Base-by-base conservation (phyloP, 2,329 filamentous ascomycete genomes). In the Dothideomycetes sp. region DNA sequence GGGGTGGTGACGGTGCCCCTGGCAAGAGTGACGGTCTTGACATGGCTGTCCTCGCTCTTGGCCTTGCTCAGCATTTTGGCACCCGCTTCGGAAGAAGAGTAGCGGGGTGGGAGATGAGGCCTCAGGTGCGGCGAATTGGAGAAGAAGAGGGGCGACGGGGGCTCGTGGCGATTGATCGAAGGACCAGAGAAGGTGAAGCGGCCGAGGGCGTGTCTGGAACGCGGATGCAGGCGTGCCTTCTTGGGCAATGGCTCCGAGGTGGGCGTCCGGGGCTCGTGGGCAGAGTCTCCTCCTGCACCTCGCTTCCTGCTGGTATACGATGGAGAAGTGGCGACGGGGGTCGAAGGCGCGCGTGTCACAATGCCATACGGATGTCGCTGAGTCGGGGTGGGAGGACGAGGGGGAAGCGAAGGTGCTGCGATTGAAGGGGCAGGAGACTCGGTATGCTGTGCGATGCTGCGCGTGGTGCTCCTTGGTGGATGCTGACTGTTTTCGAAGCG, bases 51-150 rank as follows among this genome's bases (percentile, higher is more conserved):
- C 44, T 72, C 68, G n/a, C 50, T 55, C 12, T 60, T 62, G n/a
- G 66, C 61, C 47, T 67, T 70, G 51, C 62, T 67, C 45, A 72
- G 61, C 60, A 68, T 81, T 49, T 57, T 84, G 19, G 73, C 70
- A 45, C 73, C 75, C 59, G 61, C 69, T 62, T 62, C 72, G 58
- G 59, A 70, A 57, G 60, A 75, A 58, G 53, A 77, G 71, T 66
- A 79, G 63, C 69, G 75, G 27, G 60, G 52, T 14, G 68, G 68
- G 32, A 73, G 59, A 24, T 53, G 52, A 8, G 68, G 70, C 5
- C 66, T 57, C 29, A 48, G 50, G 34, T 54, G 58, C n/a, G 52
- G 40, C 12, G 57, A 60, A 45, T 69, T 59, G 24, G 68, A 70
- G 52, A 73, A 72, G 63, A 73, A 73, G 5, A 73, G 58, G 3